Conservation (phyloP, 768 basidiomycete species). For the Pleurotus platypus region DNA sequence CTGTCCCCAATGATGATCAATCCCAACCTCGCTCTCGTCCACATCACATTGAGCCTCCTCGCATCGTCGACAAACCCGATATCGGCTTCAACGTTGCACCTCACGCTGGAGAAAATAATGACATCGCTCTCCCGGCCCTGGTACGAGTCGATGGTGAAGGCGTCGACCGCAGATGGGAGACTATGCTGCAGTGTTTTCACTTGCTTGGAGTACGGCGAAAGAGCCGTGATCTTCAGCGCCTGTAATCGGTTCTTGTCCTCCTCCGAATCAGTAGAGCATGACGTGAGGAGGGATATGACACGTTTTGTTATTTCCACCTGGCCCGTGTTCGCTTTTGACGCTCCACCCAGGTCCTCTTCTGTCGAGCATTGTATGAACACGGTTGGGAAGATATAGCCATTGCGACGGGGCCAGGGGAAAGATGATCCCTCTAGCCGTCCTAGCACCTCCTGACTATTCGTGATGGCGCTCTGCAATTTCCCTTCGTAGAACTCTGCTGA, state of each 20-base stretch:
- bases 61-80: slow-evolving; percentile 66
- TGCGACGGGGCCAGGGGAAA: slow-evolving; percentile 56
- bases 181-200: slow-evolving; percentile 39
- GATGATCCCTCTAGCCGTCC: slow-evolving; percentile 30
- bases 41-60: slow-evolving; percentile 63
- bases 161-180: slow-evolving; percentile 32
- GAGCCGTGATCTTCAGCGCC: slow-evolving; percentile 38
- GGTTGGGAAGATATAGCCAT: slow-evolving; percentile 39
- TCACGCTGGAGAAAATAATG: slow-evolving; percentile 61
- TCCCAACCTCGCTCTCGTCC: slow-evolving; percentile 59
- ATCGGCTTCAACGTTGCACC: slow-evolving; percentile 54
- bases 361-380: slow-evolving; percentile 55
- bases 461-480: slow-evolving; percentile 43
- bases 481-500: slow-evolving; percentile 62
- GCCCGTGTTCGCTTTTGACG: slow-evolving; percentile 59
- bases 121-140: slow-evolving; percentile 70
- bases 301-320: slow-evolving; percentile 52
- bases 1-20: slow-evolving; percentile 61
- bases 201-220: slow-evolving; percentile 63
- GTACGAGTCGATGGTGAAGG: slow-evolving; percentile 59
- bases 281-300: slow-evolving; percentile 40
- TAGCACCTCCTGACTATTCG: slow-evolving; percentile 31
- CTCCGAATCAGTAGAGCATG: slow-evolving; percentile 16
- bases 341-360: slow-evolving; percentile 56
- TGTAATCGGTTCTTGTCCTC: slow-evolving; percentile 9